Evolutionary conservation across 83 land plant species (phyloP).

Genomic region (Picea engelmannii): DNA sequence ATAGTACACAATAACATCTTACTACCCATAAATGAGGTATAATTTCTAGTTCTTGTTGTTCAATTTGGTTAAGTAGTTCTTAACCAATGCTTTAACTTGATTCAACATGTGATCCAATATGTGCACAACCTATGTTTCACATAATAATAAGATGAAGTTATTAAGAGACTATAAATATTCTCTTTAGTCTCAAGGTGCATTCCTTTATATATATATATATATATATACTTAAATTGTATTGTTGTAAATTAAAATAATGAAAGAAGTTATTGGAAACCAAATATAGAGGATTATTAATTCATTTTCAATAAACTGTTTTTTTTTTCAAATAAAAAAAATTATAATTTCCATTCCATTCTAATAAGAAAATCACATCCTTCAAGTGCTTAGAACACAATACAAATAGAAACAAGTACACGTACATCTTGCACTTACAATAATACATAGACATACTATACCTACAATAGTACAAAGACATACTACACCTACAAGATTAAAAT

Average conservation of each 20-base stretch:
- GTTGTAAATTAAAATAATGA: not conserved
- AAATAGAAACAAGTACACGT: too few species aligned
- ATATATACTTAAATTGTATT: not conserved
- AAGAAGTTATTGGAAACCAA: not conserved
- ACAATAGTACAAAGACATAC: too few species aligned
- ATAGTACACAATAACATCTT: conserved; percentile 12
- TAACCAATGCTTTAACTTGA: conserved; percentile 86
- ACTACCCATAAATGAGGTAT: conserved; percentile 91
- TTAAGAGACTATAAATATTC: not conserved
- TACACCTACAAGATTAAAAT: too few species aligned
- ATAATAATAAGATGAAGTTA: not conserved
- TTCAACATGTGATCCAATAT: conserved; percentile 51
- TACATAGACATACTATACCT: too few species aligned
- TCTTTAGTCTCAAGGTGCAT: not conserved
- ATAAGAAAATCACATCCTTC: too few species aligned
- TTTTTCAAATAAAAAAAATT: too few species aligned
- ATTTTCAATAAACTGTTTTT: too few species aligned
- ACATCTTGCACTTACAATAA: too few species aligned
- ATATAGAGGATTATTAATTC: not conserved
- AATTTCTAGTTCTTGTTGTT: conserved; percentile 75
- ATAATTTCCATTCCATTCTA: too few species aligned
- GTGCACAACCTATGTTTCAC: conserved; percentile 71
- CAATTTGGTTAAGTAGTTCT: conserved; percentile 78
- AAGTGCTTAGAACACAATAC: too few species aligned
- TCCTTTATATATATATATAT: too few species aligned